Evolutionary conservation across 257 asterid genomes (phyloP).

Genomic region (Lavandula angustifolia): DNA sequence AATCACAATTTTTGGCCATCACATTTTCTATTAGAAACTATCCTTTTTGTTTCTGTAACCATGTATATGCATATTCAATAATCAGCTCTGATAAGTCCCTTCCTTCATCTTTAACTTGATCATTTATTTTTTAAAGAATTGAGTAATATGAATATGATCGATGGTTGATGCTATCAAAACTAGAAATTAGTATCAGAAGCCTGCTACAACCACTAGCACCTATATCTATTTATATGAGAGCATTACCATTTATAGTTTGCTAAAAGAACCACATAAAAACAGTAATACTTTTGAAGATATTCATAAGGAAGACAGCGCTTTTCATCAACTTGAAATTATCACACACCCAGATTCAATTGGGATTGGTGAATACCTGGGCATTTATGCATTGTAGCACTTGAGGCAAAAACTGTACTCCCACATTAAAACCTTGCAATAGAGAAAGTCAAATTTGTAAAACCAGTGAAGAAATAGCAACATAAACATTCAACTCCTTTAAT

Average conservation of each 20-base stretch:
- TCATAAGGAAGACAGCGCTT: neutral
- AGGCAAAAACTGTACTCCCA: constrained; percentile 35
- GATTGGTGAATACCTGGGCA: constrained; percentile 36
- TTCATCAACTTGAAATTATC: constrained; percentile 13
- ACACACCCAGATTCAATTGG: neutral
- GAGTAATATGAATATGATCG: neutral
- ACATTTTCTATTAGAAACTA: neutral
- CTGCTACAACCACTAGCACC: neutral
- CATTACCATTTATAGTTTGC: constrained; percentile 1
- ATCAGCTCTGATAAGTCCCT: neutral
- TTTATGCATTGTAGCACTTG: constrained; percentile 31
- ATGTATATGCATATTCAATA: neutral
- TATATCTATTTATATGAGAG: neutral
- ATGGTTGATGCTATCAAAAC: neutral
- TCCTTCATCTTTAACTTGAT: neutral
- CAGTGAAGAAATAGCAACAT: neutral
- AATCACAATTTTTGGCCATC: neutral
- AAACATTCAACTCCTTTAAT: constrained; percentile 12
- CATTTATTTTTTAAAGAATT: too few relatives aligned
- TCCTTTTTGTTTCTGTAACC: neutral
- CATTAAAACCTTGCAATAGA: constrained; percentile 34
- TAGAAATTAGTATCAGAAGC: neutral
- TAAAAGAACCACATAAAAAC: neutral
- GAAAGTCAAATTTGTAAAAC: constrained; percentile 15
- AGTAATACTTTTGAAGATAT: neutral